phyloP scores from a whole-genome alignment of 2,329 filamentous ascomycete genomes.

The Xylariaceae sp. region DNA sequence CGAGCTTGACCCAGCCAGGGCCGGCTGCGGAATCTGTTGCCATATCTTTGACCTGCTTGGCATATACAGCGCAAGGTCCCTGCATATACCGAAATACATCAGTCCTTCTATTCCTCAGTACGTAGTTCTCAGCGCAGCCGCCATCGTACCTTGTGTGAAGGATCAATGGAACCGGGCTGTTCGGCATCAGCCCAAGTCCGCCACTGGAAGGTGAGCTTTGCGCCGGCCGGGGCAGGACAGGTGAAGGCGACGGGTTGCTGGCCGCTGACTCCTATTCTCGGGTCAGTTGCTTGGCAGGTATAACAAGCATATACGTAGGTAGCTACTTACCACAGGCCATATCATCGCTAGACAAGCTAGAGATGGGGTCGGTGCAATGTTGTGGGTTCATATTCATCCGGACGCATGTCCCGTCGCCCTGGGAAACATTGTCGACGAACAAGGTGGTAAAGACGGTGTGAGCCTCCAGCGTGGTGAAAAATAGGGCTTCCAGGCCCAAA shows the following conservation, averaged over 20 bases:
- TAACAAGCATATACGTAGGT: constrained; percentile 24
- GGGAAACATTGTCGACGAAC: constrained; percentile 61
- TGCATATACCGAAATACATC: constrained; percentile 44
- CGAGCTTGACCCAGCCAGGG: constrained; percentile 76
- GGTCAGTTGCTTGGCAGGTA: constrained; percentile 25
- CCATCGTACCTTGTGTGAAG: constrained; percentile 40
- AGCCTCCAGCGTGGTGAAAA: constrained; percentile 46
- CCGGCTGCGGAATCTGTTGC: constrained; percentile 56
- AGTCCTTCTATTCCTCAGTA: background rate
- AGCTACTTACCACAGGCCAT: constrained; percentile 69
- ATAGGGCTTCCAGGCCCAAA: constrained; percentile 40
- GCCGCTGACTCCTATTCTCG: constrained; percentile 46
- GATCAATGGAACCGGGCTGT: constrained; percentile 59
- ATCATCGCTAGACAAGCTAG: constrained; percentile 57
- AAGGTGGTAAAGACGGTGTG: constrained; percentile 69
- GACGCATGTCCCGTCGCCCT: constrained; percentile 73
- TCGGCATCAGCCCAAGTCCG: constrained; percentile 61
- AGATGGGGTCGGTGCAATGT: constrained; percentile 60
- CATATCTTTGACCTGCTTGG: constrained; percentile 68
- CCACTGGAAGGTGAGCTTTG: constrained; percentile 68
- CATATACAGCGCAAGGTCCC: constrained; percentile 73
- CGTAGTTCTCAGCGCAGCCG: no score
- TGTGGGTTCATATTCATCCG: constrained; percentile 62
- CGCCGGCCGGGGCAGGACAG: constrained; percentile 53
- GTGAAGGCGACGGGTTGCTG: constrained; percentile 49